Base-by-base conservation (phyloP, 352 stramenopile species). In the Phytophthora crassamura region DNA sequence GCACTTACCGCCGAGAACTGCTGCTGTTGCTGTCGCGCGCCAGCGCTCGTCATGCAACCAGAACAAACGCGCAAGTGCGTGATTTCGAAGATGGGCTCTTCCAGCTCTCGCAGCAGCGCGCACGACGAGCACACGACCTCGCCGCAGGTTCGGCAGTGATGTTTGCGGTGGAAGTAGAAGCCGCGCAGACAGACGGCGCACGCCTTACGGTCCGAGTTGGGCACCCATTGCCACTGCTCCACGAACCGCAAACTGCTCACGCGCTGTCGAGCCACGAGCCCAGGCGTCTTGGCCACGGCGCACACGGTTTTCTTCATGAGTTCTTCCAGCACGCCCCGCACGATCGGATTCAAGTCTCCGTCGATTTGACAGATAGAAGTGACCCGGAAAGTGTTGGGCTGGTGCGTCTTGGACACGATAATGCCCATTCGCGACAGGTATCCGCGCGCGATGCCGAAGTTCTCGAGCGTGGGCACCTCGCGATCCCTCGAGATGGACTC, bases 161-260 rank as follows among this genome's bases (percentile, higher is more conserved):
- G 83, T 70, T 89, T 89, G 7, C 83, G 77, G 20, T 80, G 85
- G 51, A 91, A 90, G 49, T 86, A 88, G 63, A 93, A 93, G 4
- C 76, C 80, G 0, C 81, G 81, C 7, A 90, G 49, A 55, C 85
- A 93, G 48, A 93, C 82, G 0, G 81, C 77, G 50, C 85, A 93
- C 0, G 82, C 84, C 52, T 90, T 89, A 11, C 85, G 73, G 51
- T 91, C 82, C 5, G 77, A 64, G 40, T 93, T 90, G 11, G 82
- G 79, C 34, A 93, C 76, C 85, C 85, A 93, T 42, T 90, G 81
- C 81, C 80, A 93, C 55, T 90, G 80, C 67, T 91, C 85, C 30
- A 93, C 66, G 38, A 93, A 91, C 16, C 76, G 69, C 63, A 91
- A 78, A 16, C 77, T 75, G 50, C 85, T 89, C 35, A 93, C 77